Evolutionary conservation across 208 protist genomes (phyloP).

Genomic region (Acanthamoeba healyi): DNA sequence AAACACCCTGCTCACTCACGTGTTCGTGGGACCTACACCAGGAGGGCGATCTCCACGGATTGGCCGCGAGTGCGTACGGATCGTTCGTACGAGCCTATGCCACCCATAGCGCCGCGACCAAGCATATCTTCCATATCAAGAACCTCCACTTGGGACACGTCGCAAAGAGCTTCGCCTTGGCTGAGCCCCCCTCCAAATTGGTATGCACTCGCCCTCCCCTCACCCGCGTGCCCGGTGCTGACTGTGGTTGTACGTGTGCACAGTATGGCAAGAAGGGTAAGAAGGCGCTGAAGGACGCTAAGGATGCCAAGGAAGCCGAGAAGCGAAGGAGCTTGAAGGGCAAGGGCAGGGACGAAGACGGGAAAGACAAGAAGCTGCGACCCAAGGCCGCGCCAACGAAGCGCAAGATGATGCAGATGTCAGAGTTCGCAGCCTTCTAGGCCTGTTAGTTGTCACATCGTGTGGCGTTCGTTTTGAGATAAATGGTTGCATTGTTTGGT

Average conservation of each 20-base stretch:
- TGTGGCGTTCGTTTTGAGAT: no score
- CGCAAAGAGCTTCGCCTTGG: constrained; percentile 94
- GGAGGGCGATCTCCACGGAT: constrained; percentile 64
- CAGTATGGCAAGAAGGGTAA: constrained; percentile 11
- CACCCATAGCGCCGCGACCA: constrained; percentile 89
- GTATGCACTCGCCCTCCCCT: background rate
- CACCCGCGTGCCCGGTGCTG: background rate
- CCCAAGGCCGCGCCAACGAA: background rate
- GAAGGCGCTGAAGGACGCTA: background rate
- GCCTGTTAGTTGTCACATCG: no score
- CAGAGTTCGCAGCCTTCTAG: background rate
- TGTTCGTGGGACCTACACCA: background rate
- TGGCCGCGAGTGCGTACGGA: constrained; percentile 93
- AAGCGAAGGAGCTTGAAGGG: background rate
- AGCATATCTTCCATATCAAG: constrained; percentile 95
- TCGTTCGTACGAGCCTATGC: constrained; percentile 95
- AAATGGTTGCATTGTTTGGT: no score
- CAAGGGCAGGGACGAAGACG: background rate
- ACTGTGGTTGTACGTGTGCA: background rate
- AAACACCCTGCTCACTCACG: background rate
- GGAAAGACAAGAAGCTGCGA: background rate
- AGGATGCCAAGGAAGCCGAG: background rate
- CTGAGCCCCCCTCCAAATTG: constrained; percentile 89
- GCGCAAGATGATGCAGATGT: background rate
- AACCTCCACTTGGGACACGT: constrained; percentile 95